phyloP scores from a whole-genome alignment of 2,329 filamentous ascomycete species.

The Fusarium sororula region DNA sequence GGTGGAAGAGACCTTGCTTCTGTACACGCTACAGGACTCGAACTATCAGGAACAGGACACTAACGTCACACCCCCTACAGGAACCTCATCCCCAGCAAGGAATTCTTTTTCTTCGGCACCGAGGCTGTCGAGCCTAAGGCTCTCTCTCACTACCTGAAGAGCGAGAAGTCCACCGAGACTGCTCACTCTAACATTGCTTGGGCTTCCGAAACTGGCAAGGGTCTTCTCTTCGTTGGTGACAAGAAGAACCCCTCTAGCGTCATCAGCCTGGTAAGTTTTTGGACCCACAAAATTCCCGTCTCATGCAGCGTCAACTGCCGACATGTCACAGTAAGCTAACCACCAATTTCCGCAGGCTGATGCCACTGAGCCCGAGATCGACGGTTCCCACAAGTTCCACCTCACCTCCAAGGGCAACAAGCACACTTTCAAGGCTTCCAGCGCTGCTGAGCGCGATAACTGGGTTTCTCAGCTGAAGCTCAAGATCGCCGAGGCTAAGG shows the following conservation, averaged over 20 bases:
- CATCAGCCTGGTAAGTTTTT: constrained; percentile 80
- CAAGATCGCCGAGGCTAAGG: constrained; percentile 87
- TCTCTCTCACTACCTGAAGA: constrained; percentile 80
- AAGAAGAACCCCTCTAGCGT: constrained; percentile 83
- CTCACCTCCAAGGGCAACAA: constrained; percentile 89
- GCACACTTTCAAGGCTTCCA: constrained; percentile 89
- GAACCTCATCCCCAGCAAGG: constrained; percentile 90
- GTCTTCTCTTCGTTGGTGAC: constrained; percentile 90
- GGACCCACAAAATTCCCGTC: constrained; percentile 23
- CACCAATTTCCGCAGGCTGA: constrained; percentile 56
- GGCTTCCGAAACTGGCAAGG: constrained; percentile 94
- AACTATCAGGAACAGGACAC: not conserved
- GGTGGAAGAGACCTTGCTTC: not conserved
- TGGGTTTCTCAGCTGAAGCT: constrained; percentile 88
- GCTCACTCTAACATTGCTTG: constrained; percentile 86
- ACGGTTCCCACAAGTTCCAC: constrained; percentile 82
- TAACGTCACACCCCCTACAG: constrained; percentile 54
- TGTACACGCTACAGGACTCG: not conserved
- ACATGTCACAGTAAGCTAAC: constrained; percentile 23
- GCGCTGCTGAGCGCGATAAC: constrained; percentile 82
- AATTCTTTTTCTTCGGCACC: constrained; percentile 87
- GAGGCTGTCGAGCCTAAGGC: constrained; percentile 79
- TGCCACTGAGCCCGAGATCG: constrained; percentile 75
- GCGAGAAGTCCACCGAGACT: constrained; percentile 81
- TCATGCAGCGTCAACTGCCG: constrained; percentile 28